phyloP scores from a whole-genome alignment of 306 rosid genomes.

The Vigna mungo region DNA sequence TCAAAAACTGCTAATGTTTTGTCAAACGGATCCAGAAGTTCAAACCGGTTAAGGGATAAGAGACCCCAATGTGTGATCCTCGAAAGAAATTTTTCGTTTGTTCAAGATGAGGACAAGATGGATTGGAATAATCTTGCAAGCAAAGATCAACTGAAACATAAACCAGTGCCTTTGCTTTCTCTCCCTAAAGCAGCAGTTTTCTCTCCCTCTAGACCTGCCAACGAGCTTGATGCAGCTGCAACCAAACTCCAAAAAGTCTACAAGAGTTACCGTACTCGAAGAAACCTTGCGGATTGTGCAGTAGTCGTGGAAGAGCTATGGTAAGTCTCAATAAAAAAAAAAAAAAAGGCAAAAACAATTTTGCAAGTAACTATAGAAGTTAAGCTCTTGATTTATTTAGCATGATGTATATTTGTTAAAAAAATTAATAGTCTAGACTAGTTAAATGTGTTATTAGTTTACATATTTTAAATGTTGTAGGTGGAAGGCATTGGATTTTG shows the following conservation, averaged over 20 bases:
- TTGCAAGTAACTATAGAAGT: no score
- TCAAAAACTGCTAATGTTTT: conserved; percentile 37
- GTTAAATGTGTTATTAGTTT: conserved; percentile 4
- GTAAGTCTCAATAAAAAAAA: conserved; percentile 49
- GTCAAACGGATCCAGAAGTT: conserved; percentile 47
- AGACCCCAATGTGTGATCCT: conserved; percentile 70
- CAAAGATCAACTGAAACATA: conserved; percentile 43
- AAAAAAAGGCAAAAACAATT: neutral
- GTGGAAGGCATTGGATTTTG: conserved; percentile 92
- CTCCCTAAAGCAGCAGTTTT: conserved; percentile 61
- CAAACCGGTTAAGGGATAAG: conserved; percentile 50
- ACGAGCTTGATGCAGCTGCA: conserved; percentile 92
- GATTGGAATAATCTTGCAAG: conserved; percentile 40
- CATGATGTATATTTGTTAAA: no score
- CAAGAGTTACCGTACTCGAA: conserved; percentile 85
- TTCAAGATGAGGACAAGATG: conserved; percentile 41
- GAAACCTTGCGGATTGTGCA: conserved; percentile 98
- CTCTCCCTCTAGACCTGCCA: conserved; percentile 73
- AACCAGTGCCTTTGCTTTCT: conserved; percentile 67
- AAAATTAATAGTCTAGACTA: neutral
- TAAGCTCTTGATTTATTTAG: no score
- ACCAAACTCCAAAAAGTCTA: conserved; percentile 85
- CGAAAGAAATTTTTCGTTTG: conserved; percentile 54
- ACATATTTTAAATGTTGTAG: conserved; percentile 49
- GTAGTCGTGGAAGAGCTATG: conserved; percentile 94